A percentile compares a stretch with the other conserved stretches of the same genome.
Conservation (phyloP, 495 filamentous ascomycete genomes). For the Parachaetomium inaequale region DNA sequence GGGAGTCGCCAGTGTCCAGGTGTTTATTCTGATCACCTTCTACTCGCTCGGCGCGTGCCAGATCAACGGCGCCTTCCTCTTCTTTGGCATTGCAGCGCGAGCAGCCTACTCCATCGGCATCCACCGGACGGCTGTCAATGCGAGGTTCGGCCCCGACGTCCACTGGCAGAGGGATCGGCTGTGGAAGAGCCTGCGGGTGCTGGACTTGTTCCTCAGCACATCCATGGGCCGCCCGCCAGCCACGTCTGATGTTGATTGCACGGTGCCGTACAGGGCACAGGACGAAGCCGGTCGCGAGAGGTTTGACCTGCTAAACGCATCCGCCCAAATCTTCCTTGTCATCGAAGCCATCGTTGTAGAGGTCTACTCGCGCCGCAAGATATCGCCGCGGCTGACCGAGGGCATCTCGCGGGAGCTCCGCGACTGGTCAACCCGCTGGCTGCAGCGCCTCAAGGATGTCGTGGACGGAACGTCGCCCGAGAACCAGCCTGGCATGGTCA, state of each 20-base stretch:
- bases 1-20: conserved; percentile 55
- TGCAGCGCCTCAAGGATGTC: conserved; percentile 33
- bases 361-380: conserved; percentile 45
- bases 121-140: conserved; percentile 59
- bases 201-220: conserved; percentile 58
- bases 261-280: conserved; percentile 37
- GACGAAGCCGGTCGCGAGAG: conserved; percentile 32
- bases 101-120: conserved; percentile 59
- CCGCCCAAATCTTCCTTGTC: conserved; percentile 42
- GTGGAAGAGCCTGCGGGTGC: conserved; percentile 59
- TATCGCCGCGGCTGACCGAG: conserved; percentile 44
- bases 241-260: conserved; percentile 56
- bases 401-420: conserved; percentile 45
- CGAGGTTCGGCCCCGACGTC: conserved; percentile 50
- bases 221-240: conserved; percentile 59
- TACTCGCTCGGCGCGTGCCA: conserved; percentile 61
- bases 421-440: conserved; percentile 43
- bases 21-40: conserved; percentile 55
- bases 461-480: conserved; percentile 21
- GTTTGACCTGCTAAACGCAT: conserved; percentile 44
- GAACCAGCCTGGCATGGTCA: conserved; percentile 18
- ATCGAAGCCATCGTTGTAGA: conserved; percentile 42
- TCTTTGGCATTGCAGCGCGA: conserved; percentile 55
- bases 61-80: conserved; percentile 59
- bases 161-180: conserved; percentile 52